Percentiles rank a stretch among this genome's conserved stretches.
These are phyloP conservation scores for Westerdykella aurantiaca DNA, from an alignment of 2,329 filamentous ascomycete genomes.

Conservation along the genomic window DNA sequence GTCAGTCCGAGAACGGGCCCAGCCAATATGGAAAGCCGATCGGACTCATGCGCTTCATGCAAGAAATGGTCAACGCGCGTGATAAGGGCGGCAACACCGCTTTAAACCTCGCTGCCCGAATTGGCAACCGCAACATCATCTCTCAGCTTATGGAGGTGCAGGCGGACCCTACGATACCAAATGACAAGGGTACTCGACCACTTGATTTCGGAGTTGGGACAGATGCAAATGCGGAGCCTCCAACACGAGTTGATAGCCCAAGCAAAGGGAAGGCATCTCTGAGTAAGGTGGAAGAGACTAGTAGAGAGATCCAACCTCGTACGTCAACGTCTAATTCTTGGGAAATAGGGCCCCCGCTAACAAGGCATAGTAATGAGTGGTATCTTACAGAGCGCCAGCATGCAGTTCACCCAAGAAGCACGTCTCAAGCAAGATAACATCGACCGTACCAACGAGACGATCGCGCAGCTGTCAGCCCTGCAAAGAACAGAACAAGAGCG, in stretches of 20 bases:
- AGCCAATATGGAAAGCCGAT: slow-evolving; percentile 60
- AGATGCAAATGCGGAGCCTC: slow-evolving; percentile 48
- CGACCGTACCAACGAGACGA: slow-evolving; percentile 71
- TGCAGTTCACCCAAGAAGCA: slow-evolving; percentile 73
- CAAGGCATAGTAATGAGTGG: slow-evolving; percentile 64
- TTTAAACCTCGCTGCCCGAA: slow-evolving; percentile 85
- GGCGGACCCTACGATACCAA: slow-evolving; percentile 85
- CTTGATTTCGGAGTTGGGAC: slow-evolving; percentile 91
- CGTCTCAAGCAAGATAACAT: slow-evolving; percentile 78
- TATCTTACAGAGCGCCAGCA: slow-evolving; percentile 71
- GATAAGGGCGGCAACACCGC: slow-evolving; percentile 94
- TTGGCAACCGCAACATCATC: slow-evolving; percentile 90
- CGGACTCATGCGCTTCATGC: slow-evolving; percentile 87
- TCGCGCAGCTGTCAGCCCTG: slow-evolving; percentile 73
- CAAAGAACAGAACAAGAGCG: slow-evolving; percentile 71
- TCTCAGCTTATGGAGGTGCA: slow-evolving; percentile 95
- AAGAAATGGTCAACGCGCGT: slow-evolving; percentile 91
- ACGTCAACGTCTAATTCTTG: slow-evolving; percentile 40
- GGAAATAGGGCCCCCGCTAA: slow-evolving; percentile 30
- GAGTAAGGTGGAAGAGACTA: slow-evolving; percentile 61
- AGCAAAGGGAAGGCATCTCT: slow-evolving; percentile 35
- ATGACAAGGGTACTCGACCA: slow-evolving; percentile 80
- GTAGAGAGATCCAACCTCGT: slow-evolving; percentile 74
- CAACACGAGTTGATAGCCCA: slow-evolving; percentile 33
- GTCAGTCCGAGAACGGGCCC: slow-evolving; percentile 43